phyloP scores from a whole-genome alignment of 2,329 filamentous ascomycete genomes.

The Tolypocladium nubicola region DNA sequence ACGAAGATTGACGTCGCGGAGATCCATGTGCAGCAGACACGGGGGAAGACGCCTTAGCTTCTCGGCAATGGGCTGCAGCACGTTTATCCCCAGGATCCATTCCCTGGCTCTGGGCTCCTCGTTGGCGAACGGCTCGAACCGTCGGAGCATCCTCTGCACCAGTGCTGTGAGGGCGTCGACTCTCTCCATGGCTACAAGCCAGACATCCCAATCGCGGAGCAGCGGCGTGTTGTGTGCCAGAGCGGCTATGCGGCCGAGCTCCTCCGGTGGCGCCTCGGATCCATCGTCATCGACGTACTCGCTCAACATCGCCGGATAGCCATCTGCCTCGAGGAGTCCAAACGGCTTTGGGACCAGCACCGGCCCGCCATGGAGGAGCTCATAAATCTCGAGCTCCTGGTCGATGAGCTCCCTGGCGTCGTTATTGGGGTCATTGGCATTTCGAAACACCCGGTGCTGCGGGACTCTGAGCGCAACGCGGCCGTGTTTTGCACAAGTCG shows the following conservation, averaged over 20 bases:
- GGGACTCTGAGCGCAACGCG: constrained; percentile 6
- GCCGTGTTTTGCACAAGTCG: constrained; percentile 1
- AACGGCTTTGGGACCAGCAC: constrained; percentile 4
- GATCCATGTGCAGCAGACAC: constrained; percentile 9
- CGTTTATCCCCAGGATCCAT: constrained; percentile 1
- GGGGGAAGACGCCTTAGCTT: background rate
- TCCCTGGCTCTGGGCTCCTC: constrained; percentile 1
- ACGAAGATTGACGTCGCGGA: constrained; percentile 7
- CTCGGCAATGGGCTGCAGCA: constrained; percentile 2
- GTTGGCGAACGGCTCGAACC: constrained; percentile 3
- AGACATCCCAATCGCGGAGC: constrained; percentile 1
- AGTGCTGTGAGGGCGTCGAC: constrained; percentile 1
- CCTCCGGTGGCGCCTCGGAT: background rate
- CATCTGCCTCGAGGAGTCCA: constrained; percentile 4
- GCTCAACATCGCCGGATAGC: constrained; percentile 8
- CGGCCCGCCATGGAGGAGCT: constrained; percentile 2
- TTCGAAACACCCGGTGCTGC: constrained; percentile 4
- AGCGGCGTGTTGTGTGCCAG: constrained; percentile 4
- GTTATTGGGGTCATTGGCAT: constrained; percentile 7
- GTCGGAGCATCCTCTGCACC: constrained; percentile 5
- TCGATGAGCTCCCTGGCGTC: constrained; percentile 5
- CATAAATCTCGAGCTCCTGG: constrained; percentile 6
- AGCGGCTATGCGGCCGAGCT: constrained; percentile 6
- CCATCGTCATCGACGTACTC: constrained; percentile 5
- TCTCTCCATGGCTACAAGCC: constrained; percentile 7